Percentiles rank a stretch among this genome's conserved stretches.
phyloP scores from a whole-genome alignment of 768 basidiomycete genomes.

The Hygrophoropsis aurantiaca region DNA sequence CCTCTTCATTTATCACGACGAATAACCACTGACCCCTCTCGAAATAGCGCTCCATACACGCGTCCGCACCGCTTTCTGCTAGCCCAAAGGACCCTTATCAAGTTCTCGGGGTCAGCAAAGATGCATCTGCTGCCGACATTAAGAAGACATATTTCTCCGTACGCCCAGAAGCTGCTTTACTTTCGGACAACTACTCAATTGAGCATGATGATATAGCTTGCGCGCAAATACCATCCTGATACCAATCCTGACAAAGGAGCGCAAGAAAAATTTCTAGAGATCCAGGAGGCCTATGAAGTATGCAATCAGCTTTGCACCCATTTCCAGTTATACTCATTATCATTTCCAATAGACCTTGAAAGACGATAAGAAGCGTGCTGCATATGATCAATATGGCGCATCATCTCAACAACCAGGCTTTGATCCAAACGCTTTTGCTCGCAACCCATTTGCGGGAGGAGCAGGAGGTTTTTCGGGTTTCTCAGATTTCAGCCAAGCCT shows the following conservation, averaged over 20 bases:
- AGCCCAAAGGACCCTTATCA: conserved; percentile 84
- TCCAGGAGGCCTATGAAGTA: conserved; percentile 97
- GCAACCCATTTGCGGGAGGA: conserved; percentile 47
- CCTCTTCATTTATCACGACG: conserved; percentile 10
- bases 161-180: conserved; percentile 25
- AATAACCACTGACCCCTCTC: conserved; percentile 18
- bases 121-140: conserved; percentile 83
- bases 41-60: conserved; percentile 73
- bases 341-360: conserved; percentile 75
- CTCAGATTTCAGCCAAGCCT: conserved; percentile 63
- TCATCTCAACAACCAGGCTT: conserved; percentile 94
- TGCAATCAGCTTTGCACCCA: conserved; percentile 24
- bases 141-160: conserved; percentile 98
- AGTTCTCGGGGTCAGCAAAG: conserved; percentile 84
- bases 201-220: conserved; percentile 61
- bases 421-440: conserved; percentile 82
- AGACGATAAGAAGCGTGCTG: conserved; percentile 89
- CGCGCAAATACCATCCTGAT: conserved; percentile 97
- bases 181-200: conserved; percentile 10
- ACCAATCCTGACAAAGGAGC: conserved; percentile 92
- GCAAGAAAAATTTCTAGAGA: conserved; percentile 92
- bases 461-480: conserved; percentile 70
- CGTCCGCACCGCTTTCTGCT: conserved; percentile 49
- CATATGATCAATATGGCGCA: conserved; percentile 90
- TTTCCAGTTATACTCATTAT: conserved; percentile 15